Evolutionary conservation across 1,284 basidiomycete species (phyloP), one percentile per base, ranked within the genome.

Genomic region (Heterobasidion annosum): DNA sequence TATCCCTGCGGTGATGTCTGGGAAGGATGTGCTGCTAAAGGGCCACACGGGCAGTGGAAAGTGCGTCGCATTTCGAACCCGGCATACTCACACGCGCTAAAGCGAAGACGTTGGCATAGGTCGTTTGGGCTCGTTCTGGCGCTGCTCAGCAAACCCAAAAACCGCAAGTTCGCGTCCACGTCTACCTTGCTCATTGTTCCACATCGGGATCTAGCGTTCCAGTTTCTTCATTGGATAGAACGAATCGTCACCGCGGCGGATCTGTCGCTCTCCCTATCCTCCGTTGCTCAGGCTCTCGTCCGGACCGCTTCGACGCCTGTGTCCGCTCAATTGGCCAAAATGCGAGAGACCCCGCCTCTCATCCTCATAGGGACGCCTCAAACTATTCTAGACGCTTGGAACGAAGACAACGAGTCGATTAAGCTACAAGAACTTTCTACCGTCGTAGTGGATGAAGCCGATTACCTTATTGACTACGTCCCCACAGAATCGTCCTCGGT

Each of bases 41-140:
- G 86, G 88, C 59, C 71, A 72, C 40, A 87, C 88, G 13, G 88
- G 88, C 5, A 80, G 82, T 48, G 88, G 88, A 70, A 91, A 91
- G 88, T 89, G 62, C 44, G 81, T 72, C 13, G 16, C 7, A 33
- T 50, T 40, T 34, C 40, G n/a, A 32, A 19, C 32, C 45, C 3
- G 25, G 25, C 25, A 25, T 8, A 7, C 43, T 50, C 35, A 10
- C 37, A n/a, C 25, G 10, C 37, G 49, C 18, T 54, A 37, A 12
- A 25, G 42, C 44, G 46, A 55, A 35, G 44, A 40, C 33, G 25
- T 25, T 25, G 25, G 25, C 25, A 18, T 55, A 89, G 88, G 67
- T 86, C 88, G 2, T 86, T 91, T 62, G 86, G 83, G 1, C 65
- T 84, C 19, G 69, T 85, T 34, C 62, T 90, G 25, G 84, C 82